Conservation (phyloP, 192 early-diverging fungal genomes). For the Helicostylum pulchrum region DNA sequence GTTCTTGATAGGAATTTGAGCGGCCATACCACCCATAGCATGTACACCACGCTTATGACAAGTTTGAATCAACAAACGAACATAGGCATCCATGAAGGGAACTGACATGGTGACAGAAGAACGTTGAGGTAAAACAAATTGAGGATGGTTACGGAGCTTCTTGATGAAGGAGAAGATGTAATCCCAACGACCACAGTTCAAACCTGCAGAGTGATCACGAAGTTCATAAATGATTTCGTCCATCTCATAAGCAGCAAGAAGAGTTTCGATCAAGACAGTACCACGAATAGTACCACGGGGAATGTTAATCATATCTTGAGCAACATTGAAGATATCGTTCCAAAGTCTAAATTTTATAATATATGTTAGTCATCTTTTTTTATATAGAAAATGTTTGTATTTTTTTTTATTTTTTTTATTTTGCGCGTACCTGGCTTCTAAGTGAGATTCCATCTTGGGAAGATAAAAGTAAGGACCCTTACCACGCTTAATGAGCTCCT, state of each 20-base stretch:
- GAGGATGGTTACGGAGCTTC: slow-evolving; percentile 87
- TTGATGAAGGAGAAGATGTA: slow-evolving; percentile 99
- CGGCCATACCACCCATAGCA: slow-evolving; percentile 99
- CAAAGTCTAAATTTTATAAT: too few species aligned
- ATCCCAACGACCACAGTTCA: slow-evolving; percentile 99
- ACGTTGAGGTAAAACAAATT: slow-evolving; percentile 88
- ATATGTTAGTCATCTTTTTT: not conserved
- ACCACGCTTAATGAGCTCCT: slow-evolving; percentile 75
- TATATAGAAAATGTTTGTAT: slow-evolving; percentile 26
- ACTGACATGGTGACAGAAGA: slow-evolving; percentile 89
- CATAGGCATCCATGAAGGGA: slow-evolving; percentile 98
- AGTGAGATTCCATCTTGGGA: slow-evolving; percentile 98
- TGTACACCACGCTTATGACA: slow-evolving; percentile 98
- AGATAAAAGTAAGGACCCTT: slow-evolving; percentile 98
- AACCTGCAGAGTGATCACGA: slow-evolving; percentile 94
- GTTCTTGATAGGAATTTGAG: slow-evolving; percentile 98
- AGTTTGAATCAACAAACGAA: slow-evolving; percentile 94
- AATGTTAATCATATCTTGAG: slow-evolving; percentile 86
- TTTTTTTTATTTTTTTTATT: not conserved
- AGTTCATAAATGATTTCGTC: slow-evolving; percentile 99
- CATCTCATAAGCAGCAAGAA: slow-evolving; percentile 97
- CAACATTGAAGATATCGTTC: slow-evolving; percentile 96
- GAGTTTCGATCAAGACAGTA: slow-evolving; percentile 97
- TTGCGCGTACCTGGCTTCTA: slow-evolving; percentile 67
- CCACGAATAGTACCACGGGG: slow-evolving; percentile 95